Base-by-base conservation (phyloP, 768 basidiomycete genomes). In the Kwoniella dendrophila region DNA sequence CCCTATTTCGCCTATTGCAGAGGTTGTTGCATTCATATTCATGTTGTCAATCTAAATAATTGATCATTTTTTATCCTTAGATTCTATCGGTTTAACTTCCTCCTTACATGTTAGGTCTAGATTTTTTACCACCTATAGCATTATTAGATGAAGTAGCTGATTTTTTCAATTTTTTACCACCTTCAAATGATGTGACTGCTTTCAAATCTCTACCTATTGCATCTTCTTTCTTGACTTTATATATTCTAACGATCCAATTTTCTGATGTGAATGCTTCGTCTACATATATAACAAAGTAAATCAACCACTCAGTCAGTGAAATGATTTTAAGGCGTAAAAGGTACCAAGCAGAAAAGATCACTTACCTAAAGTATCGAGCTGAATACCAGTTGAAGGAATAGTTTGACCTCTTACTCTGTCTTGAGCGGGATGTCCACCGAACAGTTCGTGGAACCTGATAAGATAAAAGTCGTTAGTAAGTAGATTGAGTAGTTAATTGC, bases 191-290 rank as follows among this genome's bases (percentile, higher is more conserved):
- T 58, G 89, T 90, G 2, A 91, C 95, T 56, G 82, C 86, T 83
- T 91, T 92, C 55, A 88, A 85, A 70, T 97, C 92, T 62, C 96
- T 86, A 29, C 93, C 94, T 1, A 99, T 83, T 16, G 85, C 79
- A 78, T 98, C 96, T 52, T 96, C 92, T 73, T 92, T 92, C 81
- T 90, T 93, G 44, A 98, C 96, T 73, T 90, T 83, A 75, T 90
- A 99, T 74, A 99, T 95, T 36, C 96, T 89, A 73, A 92, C 95
- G 68, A 99, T 95, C 96, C 96, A 99, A 80, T 99, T 99, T 82
- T 99, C 96, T 6, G 92, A 91, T 1, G 96, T 99, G 83, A 94
- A 99, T 7, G 95, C 96, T 80, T 99, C 96, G 66, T 99, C 92
- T 91, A 66, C 27, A 27, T 7, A n/a, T 68, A 43, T 18, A 32